These are phyloP conservation scores for Pseudogymnoascus sp. DNA, from an alignment of 2,329 filamentous ascomycete genomes.

Conservation along the genomic window DNA sequence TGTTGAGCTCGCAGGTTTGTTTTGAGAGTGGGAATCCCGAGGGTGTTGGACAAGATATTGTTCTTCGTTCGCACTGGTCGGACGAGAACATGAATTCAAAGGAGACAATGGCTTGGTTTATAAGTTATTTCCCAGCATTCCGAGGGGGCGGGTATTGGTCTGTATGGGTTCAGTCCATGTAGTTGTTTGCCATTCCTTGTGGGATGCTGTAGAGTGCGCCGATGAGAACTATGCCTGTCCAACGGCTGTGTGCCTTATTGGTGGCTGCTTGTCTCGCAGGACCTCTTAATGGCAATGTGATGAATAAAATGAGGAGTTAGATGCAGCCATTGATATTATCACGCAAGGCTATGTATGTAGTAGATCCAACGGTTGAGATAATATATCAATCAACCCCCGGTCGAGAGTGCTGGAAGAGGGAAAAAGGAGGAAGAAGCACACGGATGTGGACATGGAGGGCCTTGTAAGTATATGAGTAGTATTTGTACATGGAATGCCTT, in stretches of 20 bases:
- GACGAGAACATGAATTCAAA: neutral
- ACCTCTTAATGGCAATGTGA: neutral
- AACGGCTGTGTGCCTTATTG: constrained; percentile 7
- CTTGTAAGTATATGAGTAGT: constrained; percentile 3
- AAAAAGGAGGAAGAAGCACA: neutral
- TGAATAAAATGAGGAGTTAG: constrained; percentile 1
- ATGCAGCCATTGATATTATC: constrained; percentile 11
- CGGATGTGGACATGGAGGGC: neutral
- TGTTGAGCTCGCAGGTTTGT: neutral
- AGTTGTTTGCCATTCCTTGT: constrained; percentile 26
- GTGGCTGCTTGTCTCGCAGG: constrained; percentile 2
- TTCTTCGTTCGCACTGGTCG: neutral
- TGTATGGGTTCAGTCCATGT: constrained; percentile 23
- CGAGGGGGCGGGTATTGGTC: constrained; percentile 23
- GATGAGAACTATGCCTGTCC: constrained; percentile 6
- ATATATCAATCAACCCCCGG: neutral
- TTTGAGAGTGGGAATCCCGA: neutral
- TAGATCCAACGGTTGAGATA: constrained; percentile 1
- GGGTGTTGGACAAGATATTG: neutral
- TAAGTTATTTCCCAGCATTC: constrained; percentile 26
- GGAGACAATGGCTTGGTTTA: constrained; percentile 20
- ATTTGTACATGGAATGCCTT: neutral
- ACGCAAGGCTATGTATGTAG: constrained; percentile 5
- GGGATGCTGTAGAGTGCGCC: constrained; percentile 18
- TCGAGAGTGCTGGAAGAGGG: neutral